These are phyloP conservation scores for Colletotrichum sp. DNA, from an alignment of 2,329 filamentous ascomycete genomes.

Conservation along the genomic window DNA sequence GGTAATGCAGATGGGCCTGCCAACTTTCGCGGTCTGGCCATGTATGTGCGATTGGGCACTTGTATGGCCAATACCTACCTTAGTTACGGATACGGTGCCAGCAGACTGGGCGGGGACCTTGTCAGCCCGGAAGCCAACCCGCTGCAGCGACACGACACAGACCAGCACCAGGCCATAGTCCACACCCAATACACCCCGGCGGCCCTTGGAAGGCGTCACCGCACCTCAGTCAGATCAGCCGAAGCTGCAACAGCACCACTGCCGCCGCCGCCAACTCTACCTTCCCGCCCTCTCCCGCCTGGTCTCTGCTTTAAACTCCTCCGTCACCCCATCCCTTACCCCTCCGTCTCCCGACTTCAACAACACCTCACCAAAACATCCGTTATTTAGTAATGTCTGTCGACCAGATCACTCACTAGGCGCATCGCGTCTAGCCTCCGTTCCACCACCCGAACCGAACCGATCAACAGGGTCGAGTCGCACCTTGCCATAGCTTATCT, in stretches of 20 bases:
- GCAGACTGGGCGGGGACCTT: slow-evolving; percentile 1
- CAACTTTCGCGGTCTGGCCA: neutral
- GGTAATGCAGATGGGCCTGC: neutral
- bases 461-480: slow-evolving; percentile 21
- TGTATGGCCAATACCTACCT: neutral
- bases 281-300: neutral
- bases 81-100: neutral
- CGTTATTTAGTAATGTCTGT: slow-evolving; percentile 18
- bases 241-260: slow-evolving; percentile 14
- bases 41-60: neutral
- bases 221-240: slow-evolving; percentile 12
- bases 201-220: slow-evolving; percentile 14
- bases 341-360: neutral
- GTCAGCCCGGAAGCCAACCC: neutral
- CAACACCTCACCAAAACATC: neutral
- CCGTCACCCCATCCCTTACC: slow-evolving; percentile 14
- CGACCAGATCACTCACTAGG: slow-evolving; percentile 20
- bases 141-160: neutral
- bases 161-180: neutral
- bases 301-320: slow-evolving; percentile 12
- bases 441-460: slow-evolving; percentile 13
- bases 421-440: slow-evolving; percentile 23
- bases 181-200: neutral
- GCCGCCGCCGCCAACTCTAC: neutral
- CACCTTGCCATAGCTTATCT: slow-evolving; percentile 9